Conservation (phyloP, 208 protist species). For the Willaertia magna region DNA sequence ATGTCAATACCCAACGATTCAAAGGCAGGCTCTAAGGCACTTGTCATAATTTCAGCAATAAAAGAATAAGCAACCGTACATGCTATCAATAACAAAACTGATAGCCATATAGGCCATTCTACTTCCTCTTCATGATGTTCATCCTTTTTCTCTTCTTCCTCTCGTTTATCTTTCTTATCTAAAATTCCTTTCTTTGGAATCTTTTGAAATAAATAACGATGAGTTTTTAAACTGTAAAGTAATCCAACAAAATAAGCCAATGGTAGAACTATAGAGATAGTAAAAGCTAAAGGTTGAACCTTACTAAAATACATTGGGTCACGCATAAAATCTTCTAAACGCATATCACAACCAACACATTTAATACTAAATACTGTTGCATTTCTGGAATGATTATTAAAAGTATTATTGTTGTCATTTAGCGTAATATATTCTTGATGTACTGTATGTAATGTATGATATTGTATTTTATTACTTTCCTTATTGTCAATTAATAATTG, state of each 20-base stretch:
- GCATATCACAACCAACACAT: background rate
- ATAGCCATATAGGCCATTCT: background rate
- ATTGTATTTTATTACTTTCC: too few relatives aligned
- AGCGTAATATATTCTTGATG: too few relatives aligned
- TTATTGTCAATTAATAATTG: too few relatives aligned
- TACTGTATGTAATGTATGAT: too few relatives aligned
- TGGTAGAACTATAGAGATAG: background rate
- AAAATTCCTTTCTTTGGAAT: background rate
- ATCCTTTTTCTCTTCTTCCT: too few relatives aligned
- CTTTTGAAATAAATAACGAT: background rate
- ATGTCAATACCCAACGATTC: background rate
- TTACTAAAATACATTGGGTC: background rate
- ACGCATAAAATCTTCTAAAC: background rate
- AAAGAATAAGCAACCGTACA: background rate
- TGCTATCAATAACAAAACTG: background rate
- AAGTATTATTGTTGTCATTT: background rate
- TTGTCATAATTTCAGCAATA: background rate
- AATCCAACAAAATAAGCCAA: background rate
- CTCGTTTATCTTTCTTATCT: background rate
- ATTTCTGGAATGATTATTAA: too few relatives aligned
- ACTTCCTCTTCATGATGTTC: background rate
- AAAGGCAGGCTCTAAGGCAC: background rate
- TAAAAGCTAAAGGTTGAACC: background rate
- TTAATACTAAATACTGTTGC: too few relatives aligned
- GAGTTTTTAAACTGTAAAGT: background rate